Base-by-base conservation (phyloP, 371 early-diverging fungal species). In the Basidiobolus heterosporus region DNA sequence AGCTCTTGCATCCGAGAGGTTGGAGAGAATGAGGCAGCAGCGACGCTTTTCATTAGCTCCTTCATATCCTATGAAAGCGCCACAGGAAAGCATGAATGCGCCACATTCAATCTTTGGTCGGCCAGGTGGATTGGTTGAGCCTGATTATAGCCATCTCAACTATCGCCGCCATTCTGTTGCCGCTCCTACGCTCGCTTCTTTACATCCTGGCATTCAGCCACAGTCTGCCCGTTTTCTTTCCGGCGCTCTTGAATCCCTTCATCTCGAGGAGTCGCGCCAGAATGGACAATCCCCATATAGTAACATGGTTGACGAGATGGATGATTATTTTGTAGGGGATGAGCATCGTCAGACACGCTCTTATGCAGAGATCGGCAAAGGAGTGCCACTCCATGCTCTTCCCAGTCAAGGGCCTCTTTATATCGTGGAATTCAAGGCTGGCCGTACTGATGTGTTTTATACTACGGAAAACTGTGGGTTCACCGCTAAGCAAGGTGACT, bases 341-440 rank as follows among this genome's bases (percentile, higher is more conserved):
- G 58, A 48, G 15, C 39, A 52, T 15, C 51, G 56, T 24, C 39
- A 48, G 15, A 35, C 38, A n/a, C 40, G 42, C 5, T 35, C 57
- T 1, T 38, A 52, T 19, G 50, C 55, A 36, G 54, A 58, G 16
- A 46, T 59, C 19, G 72, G 68, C 16, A 72, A 73, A 50, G 73
- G 74, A n/a, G 54, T 65, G 35, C 55, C 65, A n/a, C 50, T 72
- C 37, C 63, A 64, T 20, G 64, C 68, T 17, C 45, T 67, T 16
- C 59, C 73, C 9, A 58, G 64, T 17, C 65, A 64, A 14, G 69
- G 67, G 49, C 73, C 75, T 8, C 59, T 86, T 9, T 85, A 81
- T 53, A 71, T 80, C 41, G 80, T 88, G 7, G 84, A 87, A 57
- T 91, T 91, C 58, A 91, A 88, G 54, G 86, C 85, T 8, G 87